Base-by-base conservation (phyloP, 2,329 filamentous ascomycete species). In the Daldinia sp. region DNA sequence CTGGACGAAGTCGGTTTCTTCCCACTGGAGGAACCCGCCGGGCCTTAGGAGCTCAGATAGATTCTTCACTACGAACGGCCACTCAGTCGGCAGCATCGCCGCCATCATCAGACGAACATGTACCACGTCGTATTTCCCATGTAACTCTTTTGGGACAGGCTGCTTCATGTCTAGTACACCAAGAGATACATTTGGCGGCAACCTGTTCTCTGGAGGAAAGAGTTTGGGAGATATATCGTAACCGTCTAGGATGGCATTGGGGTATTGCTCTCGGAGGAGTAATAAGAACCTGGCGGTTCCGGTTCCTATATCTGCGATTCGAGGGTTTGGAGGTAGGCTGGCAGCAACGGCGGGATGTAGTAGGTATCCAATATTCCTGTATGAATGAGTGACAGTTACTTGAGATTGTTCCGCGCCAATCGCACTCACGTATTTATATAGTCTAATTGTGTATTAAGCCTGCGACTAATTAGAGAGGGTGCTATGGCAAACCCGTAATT, bases 351-450 rank as follows among this genome's bases (percentile, higher is more conserved):
- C 13, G 4, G 37, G 53, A 33, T 56, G 53, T 18, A 41, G 13
- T 37, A 56, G 53, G 26, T 56, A 56, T 37, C 53, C 37, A 18
- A 56, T 56, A 28, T 56, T 56, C 6, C 51, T 54, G 33, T 39
- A 10, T 62, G 42, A 12, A 18, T 46, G 42, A 46, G 9, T 18
- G 23, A 12, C 10, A 4, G 42, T 46, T 23, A 26, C 42, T 46
- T 46, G 20, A 26, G 42, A 23, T 46, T 6, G 6, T 46, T 18
- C 10, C 18, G 42, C 5, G 7, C 7, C 20, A 1, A 23, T 23
- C 20, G 20, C 20, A 23, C 20, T 23, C 20, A 23, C 20, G 20
- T 23, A 23, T 23, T 46, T 46, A 46, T 13, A 13, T 12, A 23
- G 9, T 46, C 18, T 12, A 46, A 13, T 46, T 26, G 18, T 13